phyloP scores from a whole-genome alignment of 2,329 filamentous ascomycete species.

The Fusarium falciforme region DNA sequence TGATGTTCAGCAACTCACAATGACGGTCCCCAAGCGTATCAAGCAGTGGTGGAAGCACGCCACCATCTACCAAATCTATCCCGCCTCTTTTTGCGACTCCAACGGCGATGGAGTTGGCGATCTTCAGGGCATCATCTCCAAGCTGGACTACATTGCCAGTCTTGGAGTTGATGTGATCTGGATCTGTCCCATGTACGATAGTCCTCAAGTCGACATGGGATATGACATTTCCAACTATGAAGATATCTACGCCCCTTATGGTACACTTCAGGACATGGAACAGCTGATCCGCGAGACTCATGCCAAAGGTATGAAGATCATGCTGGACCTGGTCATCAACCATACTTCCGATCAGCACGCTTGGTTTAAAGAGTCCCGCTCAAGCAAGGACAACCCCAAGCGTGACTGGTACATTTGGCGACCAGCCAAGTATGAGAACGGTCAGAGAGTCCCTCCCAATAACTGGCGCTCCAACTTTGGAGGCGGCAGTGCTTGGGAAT shows the following conservation, averaged over 20 bases:
- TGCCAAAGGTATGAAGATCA: constrained; percentile 36
- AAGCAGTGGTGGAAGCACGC: constrained; percentile 66
- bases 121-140: constrained; percentile 63
- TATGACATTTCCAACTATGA: constrained; percentile 43
- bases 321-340: constrained; percentile 42
- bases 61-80: constrained; percentile 68
- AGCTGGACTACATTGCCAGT: constrained; percentile 58
- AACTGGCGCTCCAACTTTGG: constrained; percentile 77
- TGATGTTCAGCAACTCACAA: constrained; percentile 2
- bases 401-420: constrained; percentile 74
- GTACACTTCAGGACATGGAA: constrained; percentile 42
- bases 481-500: constrained; percentile 73
- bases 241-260: constrained; percentile 39
- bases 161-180: constrained; percentile 40
- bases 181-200: constrained; percentile 44
- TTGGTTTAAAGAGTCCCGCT: constrained; percentile 40
- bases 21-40: constrained; percentile 36
- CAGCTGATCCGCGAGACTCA: constrained; percentile 39
- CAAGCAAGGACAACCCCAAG: constrained; percentile 32
- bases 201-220: constrained; percentile 42
- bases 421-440: constrained; percentile 64
- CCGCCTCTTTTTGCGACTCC: constrained; percentile 65
- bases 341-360: constrained; percentile 42
- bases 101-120: constrained; percentile 66
- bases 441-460: constrained; percentile 75